Evolutionary conservation across 345 rosid genomes (phyloP).

Genomic region (Ceriops tagal): DNA sequence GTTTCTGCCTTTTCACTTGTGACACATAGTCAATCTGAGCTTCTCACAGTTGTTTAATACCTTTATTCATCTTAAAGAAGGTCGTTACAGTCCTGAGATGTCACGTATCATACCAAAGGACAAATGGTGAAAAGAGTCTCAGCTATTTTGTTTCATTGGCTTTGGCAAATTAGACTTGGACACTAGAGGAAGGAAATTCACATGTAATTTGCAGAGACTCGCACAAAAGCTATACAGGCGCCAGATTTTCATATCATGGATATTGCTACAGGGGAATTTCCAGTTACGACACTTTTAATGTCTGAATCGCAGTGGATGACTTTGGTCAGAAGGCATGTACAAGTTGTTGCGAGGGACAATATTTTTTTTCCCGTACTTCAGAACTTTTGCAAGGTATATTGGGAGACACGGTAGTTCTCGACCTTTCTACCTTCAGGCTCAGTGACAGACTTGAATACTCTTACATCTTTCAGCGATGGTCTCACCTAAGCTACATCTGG

Average conservation of each 20-base stretch:
- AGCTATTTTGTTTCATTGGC: conserved; percentile 8
- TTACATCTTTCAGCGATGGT: too few relatives aligned
- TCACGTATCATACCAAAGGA: conserved; percentile 16
- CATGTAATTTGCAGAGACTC: neutral
- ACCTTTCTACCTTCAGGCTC: neutral
- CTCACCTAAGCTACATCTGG: too few relatives aligned
- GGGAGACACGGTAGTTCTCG: too few relatives aligned
- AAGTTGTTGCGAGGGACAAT: conserved; percentile 16
- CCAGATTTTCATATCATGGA: too few relatives aligned
- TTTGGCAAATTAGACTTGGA: neutral
- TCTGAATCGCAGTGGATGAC: conserved; percentile 18
- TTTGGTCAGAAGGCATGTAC: conserved; percentile 26
- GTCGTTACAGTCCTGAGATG: conserved; percentile 24
- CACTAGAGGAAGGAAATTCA: neutral
- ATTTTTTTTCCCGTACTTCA: conserved; percentile 16
- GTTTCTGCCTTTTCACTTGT: too few relatives aligned
- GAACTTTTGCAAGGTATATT: conserved; percentile 25
- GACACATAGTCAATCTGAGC: neutral
- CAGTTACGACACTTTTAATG: neutral
- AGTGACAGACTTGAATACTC: neutral
- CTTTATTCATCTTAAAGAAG: conserved; percentile 20
- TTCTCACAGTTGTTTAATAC: neutral
- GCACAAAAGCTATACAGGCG: too few relatives aligned
- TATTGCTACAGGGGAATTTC: too few relatives aligned
- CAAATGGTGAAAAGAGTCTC: conserved; percentile 33